Conservation (phyloP, 2,329 filamentous ascomycete genomes). For the Beauveria pseudobassiana region DNA sequence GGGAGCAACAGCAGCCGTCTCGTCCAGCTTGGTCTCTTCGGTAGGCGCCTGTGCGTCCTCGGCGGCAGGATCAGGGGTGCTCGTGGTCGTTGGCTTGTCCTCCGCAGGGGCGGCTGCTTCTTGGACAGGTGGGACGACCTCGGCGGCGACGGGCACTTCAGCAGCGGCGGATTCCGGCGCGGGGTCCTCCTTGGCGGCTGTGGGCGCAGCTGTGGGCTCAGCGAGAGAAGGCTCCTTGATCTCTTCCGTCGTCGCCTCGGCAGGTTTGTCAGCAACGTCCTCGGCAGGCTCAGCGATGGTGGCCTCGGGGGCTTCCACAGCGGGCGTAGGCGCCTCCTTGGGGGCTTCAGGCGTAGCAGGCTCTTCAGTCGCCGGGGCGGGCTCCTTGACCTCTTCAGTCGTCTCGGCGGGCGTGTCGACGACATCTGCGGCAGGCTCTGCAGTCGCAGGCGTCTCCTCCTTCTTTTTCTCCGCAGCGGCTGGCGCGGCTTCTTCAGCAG, state of each 20-base stretch:
- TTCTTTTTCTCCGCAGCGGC: not conserved
- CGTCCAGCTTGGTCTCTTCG: not conserved
- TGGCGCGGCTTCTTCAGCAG: not conserved
- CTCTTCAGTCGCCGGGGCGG: not conserved
- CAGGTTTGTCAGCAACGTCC: slow-evolving; percentile 13
- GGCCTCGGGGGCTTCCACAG: not conserved
- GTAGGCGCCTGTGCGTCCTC: not conserved
- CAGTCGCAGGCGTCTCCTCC: no score
- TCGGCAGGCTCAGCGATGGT: slow-evolving; percentile 12
- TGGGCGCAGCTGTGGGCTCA: slow-evolving; percentile 13
- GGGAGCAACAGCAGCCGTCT: slow-evolving; percentile 12
- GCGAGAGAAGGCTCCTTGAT: slow-evolving; percentile 13
- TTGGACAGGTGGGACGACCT: not conserved
- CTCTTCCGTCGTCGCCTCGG: not conserved
- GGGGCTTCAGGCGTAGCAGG: no score
- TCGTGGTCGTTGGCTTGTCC: not conserved
- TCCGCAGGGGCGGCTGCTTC: slow-evolving; percentile 5
- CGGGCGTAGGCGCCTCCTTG: not conserved
- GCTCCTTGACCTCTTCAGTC: not conserved
- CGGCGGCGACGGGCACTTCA: not conserved
- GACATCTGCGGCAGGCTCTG: no score
- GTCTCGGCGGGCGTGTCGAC: not conserved
- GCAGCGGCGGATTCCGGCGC: not conserved
- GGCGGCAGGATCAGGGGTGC: not conserved
- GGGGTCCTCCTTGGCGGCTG: slow-evolving; percentile 5